Conservation (phyloP, 2,329 filamentous ascomycete species). For the Botryotinia calthae region DNA sequence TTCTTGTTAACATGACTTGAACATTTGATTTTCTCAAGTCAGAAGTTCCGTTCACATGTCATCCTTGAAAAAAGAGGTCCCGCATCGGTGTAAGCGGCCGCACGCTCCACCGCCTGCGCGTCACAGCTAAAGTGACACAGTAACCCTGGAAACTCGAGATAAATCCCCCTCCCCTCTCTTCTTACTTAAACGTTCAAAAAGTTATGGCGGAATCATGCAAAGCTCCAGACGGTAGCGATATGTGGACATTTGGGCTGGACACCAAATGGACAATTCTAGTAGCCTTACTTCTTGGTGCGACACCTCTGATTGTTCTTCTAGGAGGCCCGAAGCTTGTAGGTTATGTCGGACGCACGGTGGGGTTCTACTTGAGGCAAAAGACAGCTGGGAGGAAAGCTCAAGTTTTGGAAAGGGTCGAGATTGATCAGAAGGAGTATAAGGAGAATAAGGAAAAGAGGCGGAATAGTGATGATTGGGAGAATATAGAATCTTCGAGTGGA, state of each 20-base stretch:
- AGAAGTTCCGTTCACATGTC: conserved; percentile 13
- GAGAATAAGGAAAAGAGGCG: conserved; percentile 32
- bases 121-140: conserved; percentile 24
- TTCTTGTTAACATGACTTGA: background rate
- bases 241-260: conserved; percentile 38
- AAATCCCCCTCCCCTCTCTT: conserved; percentile 2
- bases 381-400: conserved; percentile 60
- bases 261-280: conserved; percentile 34
- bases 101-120: conserved; percentile 7
- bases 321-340: conserved; percentile 34
- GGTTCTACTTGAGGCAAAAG: conserved; percentile 61
- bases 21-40: conserved; percentile 11
- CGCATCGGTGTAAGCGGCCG: conserved; percentile 18
- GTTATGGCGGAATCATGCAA: conserved; percentile 37
- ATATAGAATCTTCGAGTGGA: conserved; percentile 55
- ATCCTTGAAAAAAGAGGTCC: conserved; percentile 1
- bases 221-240: conserved; percentile 33
- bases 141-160: conserved; percentile 13
- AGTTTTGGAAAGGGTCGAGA: conserved; percentile 52
- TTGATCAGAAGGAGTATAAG: conserved; percentile 37
- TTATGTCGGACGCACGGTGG: conserved; percentile 45
- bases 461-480: conserved; percentile 67
- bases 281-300: conserved; percentile 35
- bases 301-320: conserved; percentile 36
- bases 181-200: background rate